A percentile compares a stretch with the other conserved stretches of the same genome.
Evolutionary conservation across 2,329 filamentous ascomycete species (phyloP).

Genomic region (Zelopaecilomyces penicillatus): DNA sequence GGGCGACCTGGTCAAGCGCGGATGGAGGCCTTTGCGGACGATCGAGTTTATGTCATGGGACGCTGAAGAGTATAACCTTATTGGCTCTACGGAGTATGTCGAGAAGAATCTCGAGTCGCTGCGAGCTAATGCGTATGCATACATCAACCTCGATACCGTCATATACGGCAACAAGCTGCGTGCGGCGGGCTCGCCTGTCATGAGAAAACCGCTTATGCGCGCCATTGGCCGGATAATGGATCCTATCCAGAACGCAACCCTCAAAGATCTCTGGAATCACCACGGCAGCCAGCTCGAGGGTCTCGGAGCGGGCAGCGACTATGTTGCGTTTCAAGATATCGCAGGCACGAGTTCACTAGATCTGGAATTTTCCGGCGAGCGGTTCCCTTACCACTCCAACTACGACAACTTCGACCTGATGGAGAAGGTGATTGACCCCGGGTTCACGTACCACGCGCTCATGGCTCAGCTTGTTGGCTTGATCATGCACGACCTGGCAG

Average conservation of each 20-base stretch:
- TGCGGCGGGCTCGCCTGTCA: constrained; percentile 74
- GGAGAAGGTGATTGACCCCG: constrained; percentile 68
- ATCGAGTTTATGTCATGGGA: constrained; percentile 98
- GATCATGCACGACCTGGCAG: constrained; percentile 76
- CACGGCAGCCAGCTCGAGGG: constrained; percentile 53
- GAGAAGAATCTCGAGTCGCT: constrained; percentile 72
- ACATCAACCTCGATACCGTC: constrained; percentile 83
- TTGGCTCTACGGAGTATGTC: constrained; percentile 91
- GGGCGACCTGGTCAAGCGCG: constrained; percentile 63
- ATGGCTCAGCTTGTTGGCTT: constrained; percentile 74
- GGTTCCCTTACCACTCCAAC: constrained; percentile 69
- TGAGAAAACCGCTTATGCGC: constrained; percentile 61
- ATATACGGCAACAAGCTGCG: constrained; percentile 68
- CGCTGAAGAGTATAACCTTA: constrained; percentile 82
- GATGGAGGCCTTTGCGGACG: constrained; percentile 87
- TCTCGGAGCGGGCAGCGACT: constrained; percentile 71
- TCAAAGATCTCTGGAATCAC: constrained; percentile 70
- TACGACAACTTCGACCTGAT: constrained; percentile 91
- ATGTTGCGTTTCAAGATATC: constrained; percentile 83
- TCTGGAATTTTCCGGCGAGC: constrained; percentile 62
- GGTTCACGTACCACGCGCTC: constrained; percentile 70
- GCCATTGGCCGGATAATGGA: constrained; percentile 69
- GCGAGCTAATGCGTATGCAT: constrained; percentile 68
- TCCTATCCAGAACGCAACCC: constrained; percentile 59
- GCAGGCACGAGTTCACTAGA: constrained; percentile 84